Base-by-base conservation (phyloP, 1,284 basidiomycete genomes). In the Neolentinus lepideus region DNA sequence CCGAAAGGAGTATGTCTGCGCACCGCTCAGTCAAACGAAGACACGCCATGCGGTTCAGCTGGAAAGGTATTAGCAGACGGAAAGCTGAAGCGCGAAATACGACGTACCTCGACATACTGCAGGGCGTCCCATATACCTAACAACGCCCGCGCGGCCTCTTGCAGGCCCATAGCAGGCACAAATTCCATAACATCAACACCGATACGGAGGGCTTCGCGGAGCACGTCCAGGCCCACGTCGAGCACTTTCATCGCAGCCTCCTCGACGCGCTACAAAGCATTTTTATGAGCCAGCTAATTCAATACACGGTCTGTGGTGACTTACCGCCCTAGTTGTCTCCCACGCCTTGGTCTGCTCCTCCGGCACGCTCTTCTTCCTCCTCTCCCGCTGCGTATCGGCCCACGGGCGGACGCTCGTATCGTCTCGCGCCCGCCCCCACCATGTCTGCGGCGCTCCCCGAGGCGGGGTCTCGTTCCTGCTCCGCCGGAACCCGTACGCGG, bases 81-180 rank as follows among this genome's bases (percentile, higher is more conserved):
- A 14, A 54, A 9, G 48, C 52, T n/a, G 19, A 48, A 26, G 38
- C 8, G 43, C 16, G 45, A n/a, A n/a, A 25, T 14, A 25, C 47
- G 9, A 72, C 82, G 63, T 59, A 88, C 85, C 59, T 88, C 84
- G 24, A 88, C 81, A 31, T 69, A 59, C 52, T 83, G 73, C 22
- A 83, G 69, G 0, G 81, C 71, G 54, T 84, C 78, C 85, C 85
- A 88, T 21, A 88, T 83, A 14, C 68, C 67, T 19, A 87, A 59
- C 31, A 88, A 63, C 3, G 75, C 75, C 36, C 67, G 71, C 0
- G 81, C 84, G 0, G 78, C 80, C 19, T 74, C 67, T 3, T 72
- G 69, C 1, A 88, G 69, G 0, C 83, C 84, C 0, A 78, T 76
- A 22, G 87, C 63, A 11, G 85, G 84, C 0, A 71, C 79, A 27